These are phyloP conservation scores for Globisporangium cederbergense DNA, from an alignment of 352 stramenopile genomes.

Conservation along the genomic window DNA sequence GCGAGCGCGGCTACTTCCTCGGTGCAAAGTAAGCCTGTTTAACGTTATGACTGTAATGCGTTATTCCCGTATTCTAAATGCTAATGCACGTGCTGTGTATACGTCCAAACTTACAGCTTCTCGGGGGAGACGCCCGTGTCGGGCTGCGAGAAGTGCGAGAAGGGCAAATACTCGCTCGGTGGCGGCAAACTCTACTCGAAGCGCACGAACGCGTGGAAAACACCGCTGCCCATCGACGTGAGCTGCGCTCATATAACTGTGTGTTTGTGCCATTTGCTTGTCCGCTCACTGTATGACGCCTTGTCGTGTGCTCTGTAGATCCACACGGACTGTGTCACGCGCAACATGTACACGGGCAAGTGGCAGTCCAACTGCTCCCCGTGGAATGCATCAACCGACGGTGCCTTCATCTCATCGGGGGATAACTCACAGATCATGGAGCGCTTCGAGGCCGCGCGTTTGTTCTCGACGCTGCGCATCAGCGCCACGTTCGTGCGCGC, in stretches of 20 bases:
- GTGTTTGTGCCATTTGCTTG: neutral
- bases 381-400: conserved; percentile 55
- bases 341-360: conserved; percentile 71
- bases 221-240: conserved; percentile 53
- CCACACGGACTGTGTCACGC: conserved; percentile 69
- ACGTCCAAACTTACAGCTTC: conserved; percentile 33
- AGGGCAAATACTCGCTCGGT: conserved; percentile 75
- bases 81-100: neutral
- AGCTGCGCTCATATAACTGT: neutral
- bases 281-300: neutral
- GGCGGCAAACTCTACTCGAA: conserved; percentile 72
- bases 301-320: conserved; percentile 20
- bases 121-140: conserved; percentile 52
- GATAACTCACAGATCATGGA: conserved; percentile 69
- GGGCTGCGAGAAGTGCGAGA: conserved; percentile 64
- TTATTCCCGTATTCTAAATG: too few species aligned
- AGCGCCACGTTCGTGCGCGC: conserved; percentile 74
- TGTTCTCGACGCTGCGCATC: conserved; percentile 75
- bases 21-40: conserved; percentile 61
- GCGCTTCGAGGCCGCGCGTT: conserved; percentile 51
- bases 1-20: conserved; percentile 66
- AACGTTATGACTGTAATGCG: neutral
- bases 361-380: conserved; percentile 77
- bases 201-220: conserved; percentile 62
- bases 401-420: conserved; percentile 59